Evolutionary conservation across 116 monocot genomes (phyloP).

Genomic region (Phalaenopsis hybrid): DNA sequence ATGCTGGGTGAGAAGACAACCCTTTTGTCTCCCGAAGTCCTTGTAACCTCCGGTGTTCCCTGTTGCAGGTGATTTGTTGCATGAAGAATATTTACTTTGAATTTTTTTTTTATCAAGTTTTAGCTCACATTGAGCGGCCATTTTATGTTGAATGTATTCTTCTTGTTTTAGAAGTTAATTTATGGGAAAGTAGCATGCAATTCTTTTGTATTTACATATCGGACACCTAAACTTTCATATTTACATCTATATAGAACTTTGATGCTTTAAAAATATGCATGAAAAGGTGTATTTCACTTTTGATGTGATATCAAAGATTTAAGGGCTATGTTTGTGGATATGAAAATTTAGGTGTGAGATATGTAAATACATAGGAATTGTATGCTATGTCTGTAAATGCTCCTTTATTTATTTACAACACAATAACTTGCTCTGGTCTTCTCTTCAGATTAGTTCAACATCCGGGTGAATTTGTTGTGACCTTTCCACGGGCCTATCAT

Average conservation of each 20-base stretch:
- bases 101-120: neutral
- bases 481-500: slow-evolving; percentile 98
- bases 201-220: too few species aligned
- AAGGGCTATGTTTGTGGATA: too few species aligned
- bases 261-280: too few species aligned
- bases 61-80: slow-evolving; percentile 66
- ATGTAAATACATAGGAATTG: too few species aligned
- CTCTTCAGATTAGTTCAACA: slow-evolving; percentile 83
- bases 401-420: neutral
- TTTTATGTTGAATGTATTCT: neutral
- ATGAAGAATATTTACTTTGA: neutral
- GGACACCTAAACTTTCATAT: too few species aligned
- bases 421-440: slow-evolving; percentile 2
- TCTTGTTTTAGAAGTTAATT: neutral
- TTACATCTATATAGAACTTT: too few species aligned
- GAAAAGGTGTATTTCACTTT: too few species aligned
- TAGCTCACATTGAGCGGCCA: neutral
- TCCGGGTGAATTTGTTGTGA: slow-evolving; percentile 99
- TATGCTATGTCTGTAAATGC: too few species aligned
- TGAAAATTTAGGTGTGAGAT: too few species aligned
- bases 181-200: too few species aligned
- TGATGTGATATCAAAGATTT: too few species aligned
- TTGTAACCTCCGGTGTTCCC: slow-evolving; percentile 66
- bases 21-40: slow-evolving; percentile 81
- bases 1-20: slow-evolving; percentile 97